Percentiles rank a stretch among this genome's conserved stretches.
Conservation (phyloP, 768 basidiomycete species). For the Xerocomellus dryophilus region DNA sequence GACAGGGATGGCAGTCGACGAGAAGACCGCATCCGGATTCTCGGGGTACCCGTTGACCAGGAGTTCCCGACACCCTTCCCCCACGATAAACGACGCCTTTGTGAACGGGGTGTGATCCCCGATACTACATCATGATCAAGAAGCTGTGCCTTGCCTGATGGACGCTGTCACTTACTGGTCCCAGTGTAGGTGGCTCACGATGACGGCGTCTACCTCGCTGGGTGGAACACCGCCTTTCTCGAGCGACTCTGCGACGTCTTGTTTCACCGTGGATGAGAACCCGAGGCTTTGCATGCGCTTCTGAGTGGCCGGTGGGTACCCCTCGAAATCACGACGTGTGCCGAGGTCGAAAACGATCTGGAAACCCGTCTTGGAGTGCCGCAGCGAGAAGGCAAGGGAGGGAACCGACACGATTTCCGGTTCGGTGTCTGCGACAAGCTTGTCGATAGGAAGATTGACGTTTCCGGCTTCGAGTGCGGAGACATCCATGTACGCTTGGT, state of each 20-base stretch:
- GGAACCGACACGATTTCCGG: constrained; percentile 36
- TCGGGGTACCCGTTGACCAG: constrained; percentile 43
- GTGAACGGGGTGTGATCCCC: constrained; percentile 48
- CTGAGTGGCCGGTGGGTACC: constrained; percentile 36
- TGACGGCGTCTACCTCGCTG: constrained; percentile 42
- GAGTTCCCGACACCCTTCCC: constrained; percentile 36
- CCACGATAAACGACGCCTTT: constrained; percentile 47
- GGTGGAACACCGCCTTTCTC: constrained; percentile 46
- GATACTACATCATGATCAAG: constrained; percentile 21
- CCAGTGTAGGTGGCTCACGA: constrained; percentile 54
- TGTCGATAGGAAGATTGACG: constrained; percentile 38
- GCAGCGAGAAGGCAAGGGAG: constrained; percentile 50
- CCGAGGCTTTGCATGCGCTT: constrained; percentile 11
- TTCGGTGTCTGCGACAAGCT: constrained; percentile 36
- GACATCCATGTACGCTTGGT: constrained; percentile 51
- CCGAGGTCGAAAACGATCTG: constrained; percentile 57
- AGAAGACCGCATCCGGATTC: constrained; percentile 34
- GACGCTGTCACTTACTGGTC: constrained; percentile 34
- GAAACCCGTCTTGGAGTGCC: constrained; percentile 40
- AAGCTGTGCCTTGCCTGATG: background rate
- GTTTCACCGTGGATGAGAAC: constrained; percentile 14
- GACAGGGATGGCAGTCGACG: constrained; percentile 36
- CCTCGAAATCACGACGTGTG: constrained; percentile 45
- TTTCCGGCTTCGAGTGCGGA: constrained; percentile 56
- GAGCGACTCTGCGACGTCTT: constrained; percentile 48